Percentiles rank a stretch among this genome's conserved stretches.
These are phyloP conservation scores for Boletus vinaceobasis DNA, from an alignment of 768 basidiomycete genomes.

Conservation along the genomic window DNA sequence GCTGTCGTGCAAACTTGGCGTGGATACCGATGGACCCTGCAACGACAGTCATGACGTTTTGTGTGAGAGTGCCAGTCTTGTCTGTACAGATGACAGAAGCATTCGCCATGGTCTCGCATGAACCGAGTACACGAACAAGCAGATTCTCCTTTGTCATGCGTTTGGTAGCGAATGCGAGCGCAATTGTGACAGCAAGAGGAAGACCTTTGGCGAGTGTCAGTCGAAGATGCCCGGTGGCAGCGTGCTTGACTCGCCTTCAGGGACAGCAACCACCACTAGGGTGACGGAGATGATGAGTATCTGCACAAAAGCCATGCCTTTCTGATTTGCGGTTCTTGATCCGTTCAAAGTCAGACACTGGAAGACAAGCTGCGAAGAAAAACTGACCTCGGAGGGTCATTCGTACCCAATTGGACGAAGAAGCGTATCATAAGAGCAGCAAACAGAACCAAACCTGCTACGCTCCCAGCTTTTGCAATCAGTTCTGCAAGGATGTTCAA, in stretches of 20 bases:
- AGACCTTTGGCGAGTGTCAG: constrained; percentile 51
- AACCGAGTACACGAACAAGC: constrained; percentile 91
- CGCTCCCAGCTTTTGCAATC: constrained; percentile 87
- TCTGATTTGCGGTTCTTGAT: constrained; percentile 65
- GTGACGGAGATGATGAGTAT: constrained; percentile 95
- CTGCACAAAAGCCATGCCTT: constrained; percentile 87
- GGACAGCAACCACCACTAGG: constrained; percentile 82
- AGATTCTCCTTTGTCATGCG: constrained; percentile 97
- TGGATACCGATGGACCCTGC: constrained; percentile 93
- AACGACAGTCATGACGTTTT: constrained; percentile 94
- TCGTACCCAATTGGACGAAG: constrained; percentile 79
- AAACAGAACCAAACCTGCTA: constrained; percentile 82
- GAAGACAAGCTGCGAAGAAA: neutral
- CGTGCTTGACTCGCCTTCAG: constrained; percentile 54
- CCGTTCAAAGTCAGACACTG: constrained; percentile 7
- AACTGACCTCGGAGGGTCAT: constrained; percentile 53
- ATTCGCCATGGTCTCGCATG: constrained; percentile 99
- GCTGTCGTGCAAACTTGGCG: constrained; percentile 84
- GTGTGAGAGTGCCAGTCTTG: constrained; percentile 95
- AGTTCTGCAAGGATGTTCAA: constrained; percentile 91
- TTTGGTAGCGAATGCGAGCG: constrained; percentile 94
- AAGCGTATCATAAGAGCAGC: constrained; percentile 86
- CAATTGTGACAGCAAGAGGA: constrained; percentile 93
- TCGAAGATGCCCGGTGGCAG: neutral
- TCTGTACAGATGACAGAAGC: constrained; percentile 94